Base-by-base conservation (phyloP, 345 rosid species). In the Arabidopsis arenosa region DNA sequence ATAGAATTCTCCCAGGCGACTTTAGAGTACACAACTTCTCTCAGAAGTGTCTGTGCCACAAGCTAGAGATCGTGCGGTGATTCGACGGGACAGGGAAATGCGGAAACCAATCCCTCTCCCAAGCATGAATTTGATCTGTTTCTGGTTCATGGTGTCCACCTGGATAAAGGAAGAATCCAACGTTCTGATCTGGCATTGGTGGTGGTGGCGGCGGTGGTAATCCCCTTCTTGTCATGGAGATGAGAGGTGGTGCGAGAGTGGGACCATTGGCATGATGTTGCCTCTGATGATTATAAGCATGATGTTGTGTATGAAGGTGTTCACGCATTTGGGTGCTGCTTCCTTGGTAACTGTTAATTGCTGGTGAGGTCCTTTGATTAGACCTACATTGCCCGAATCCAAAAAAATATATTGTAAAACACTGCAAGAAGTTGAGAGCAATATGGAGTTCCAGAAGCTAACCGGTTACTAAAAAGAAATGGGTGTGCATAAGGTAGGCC, bases 221-320 rank as follows among this genome's bases (percentile, higher is more conserved):
- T 44, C 88, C 87, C 79, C 91, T 85, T 75, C 90, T 82, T 53
- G 83, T 52, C 63, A 81, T 76, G 2, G 87, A 80, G 26, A 75
- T 53, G 5, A 73, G 18, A 9, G 86, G 83, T 4, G 85, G 26
- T 12, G 82, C 77, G 66, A 85, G 66, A 56, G 80, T 80, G 7
- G 82, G 82, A 52, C 81, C 75, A 59, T 65, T 82, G 67, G 73
- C 72, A 30, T 87, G 68, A 26, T 87, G 70, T 70, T 81, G 87
- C 73, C 83, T 88, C 51, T 78, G 87, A 63, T 81, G 85, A 66
- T 80, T 79, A 44, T 78, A 85, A 37, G 76, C 80, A 71, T 77
- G 89, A 39, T 75, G 62, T 44, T 85, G 73, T 6, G 76, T 70
- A 45, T 82, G 86, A 74, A 76, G 63, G 81, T 85, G 85, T 68